Evolutionary conservation across 495 filamentous ascomycete species (phyloP).

Genomic region (Neurospora tetrasperma): DNA sequence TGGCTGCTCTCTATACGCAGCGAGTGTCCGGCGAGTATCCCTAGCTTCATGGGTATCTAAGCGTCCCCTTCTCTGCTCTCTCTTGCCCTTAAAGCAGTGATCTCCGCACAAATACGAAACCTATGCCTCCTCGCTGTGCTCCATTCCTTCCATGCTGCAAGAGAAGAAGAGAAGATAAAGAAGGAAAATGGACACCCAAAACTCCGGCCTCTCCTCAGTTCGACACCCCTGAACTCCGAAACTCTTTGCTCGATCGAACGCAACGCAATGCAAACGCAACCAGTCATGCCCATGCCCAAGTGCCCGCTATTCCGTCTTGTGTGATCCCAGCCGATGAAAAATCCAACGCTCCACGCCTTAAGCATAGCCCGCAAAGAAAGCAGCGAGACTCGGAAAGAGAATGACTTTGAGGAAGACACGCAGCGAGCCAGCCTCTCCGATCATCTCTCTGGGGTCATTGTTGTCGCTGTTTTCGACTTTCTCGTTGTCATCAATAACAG

Average conservation of each 20-base stretch:
- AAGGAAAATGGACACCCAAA: not conserved
- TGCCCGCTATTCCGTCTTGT: not conserved
- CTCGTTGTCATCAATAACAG: too few relatives aligned
- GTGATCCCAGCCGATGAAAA: not conserved
- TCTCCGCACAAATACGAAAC: too few relatives aligned
- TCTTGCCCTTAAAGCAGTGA: too few relatives aligned
- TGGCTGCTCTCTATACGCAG: not conserved
- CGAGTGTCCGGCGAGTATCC: not conserved
- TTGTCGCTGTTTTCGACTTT: not conserved
- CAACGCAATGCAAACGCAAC: not conserved
- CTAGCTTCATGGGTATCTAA: not conserved
- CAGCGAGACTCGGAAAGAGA: not conserved
- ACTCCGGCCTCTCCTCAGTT: not conserved
- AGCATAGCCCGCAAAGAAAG: not conserved
- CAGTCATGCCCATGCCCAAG: not conserved
- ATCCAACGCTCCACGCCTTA: not conserved
- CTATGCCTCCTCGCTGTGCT: not conserved
- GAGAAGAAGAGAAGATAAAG: not conserved
- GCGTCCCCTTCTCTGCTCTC: not conserved
- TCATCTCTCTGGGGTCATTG: not conserved
- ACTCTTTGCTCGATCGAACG: not conserved
- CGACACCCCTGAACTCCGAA: not conserved
- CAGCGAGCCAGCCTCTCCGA: not conserved
- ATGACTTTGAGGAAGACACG: not conserved
- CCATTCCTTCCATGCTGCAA: not conserved